Percentiles rank a stretch among this genome's conserved stretches.
phyloP scores from a whole-genome alignment of 2,329 filamentous ascomycete genomes.

The Xylariaceae sp. region DNA sequence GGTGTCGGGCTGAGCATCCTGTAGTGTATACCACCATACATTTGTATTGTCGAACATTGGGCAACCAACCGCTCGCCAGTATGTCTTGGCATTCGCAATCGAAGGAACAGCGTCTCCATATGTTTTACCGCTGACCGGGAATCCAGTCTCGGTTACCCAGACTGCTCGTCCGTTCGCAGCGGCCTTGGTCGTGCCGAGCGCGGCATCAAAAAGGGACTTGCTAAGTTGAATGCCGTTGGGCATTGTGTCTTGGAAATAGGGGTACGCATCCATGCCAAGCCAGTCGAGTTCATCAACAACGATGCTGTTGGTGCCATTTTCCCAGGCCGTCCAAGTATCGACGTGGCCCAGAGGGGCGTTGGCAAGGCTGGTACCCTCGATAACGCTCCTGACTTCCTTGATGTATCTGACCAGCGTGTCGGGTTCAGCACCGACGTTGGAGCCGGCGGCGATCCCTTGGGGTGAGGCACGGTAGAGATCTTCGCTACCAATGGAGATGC shows the following conservation, averaged over 20 bases:
- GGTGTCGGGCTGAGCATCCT: constrained; percentile 57
- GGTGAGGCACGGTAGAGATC: constrained; percentile 78
- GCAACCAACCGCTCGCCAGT: constrained; percentile 78
- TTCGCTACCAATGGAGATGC: constrained; percentile 83
- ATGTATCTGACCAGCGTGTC: constrained; percentile 66
- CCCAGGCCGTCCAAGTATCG: constrained; percentile 82
- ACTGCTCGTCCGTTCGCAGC: constrained; percentile 65
- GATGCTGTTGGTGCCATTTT: constrained; percentile 66
- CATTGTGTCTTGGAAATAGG: constrained; percentile 72
- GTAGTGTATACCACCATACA: constrained; percentile 71
- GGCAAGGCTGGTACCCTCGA: constrained; percentile 59
- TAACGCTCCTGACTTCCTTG: constrained; percentile 58
- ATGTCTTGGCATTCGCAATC: constrained; percentile 67
- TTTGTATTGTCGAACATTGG: constrained; percentile 60
- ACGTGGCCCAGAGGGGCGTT: constrained; percentile 71
- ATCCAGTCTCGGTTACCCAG: constrained; percentile 88
- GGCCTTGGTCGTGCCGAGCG: constrained; percentile 55
- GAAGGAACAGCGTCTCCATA: constrained; percentile 61
- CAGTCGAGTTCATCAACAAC: constrained; percentile 71
- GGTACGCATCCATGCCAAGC: constrained; percentile 82
- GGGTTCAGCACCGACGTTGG: constrained; percentile 61
- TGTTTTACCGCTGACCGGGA: constrained; percentile 68
- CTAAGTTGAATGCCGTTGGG: constrained; percentile 62
- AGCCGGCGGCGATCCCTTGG: constrained; percentile 61
- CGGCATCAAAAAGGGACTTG: constrained; percentile 63